These are phyloP conservation scores for Penicillium hesseltinei DNA, from an alignment of 2,329 filamentous ascomycete species.

Conservation along the genomic window DNA sequence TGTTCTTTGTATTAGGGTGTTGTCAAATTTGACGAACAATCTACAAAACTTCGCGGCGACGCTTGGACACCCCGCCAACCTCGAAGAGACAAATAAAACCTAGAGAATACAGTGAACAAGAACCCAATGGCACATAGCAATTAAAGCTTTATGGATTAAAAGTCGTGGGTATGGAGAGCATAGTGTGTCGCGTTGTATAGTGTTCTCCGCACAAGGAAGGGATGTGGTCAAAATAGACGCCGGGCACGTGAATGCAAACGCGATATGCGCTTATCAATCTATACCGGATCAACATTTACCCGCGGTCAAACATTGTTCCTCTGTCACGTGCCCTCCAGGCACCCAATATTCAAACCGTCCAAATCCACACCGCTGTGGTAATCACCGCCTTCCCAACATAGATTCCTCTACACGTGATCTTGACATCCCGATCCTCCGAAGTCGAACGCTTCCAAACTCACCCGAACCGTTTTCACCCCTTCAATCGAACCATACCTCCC, in stretches of 20 bases:
- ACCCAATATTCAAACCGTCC: background rate
- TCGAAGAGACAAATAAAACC: background rate
- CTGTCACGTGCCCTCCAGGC: accelerated
- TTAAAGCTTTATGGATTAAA: background rate
- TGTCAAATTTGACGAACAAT: background rate
- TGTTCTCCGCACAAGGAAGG: background rate
- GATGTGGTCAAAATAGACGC: background rate
- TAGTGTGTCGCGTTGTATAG: background rate
- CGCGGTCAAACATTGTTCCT: accelerated
- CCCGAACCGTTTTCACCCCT: slow-evolving; percentile 31
- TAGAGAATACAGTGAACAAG: too few species aligned
- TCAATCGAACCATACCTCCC: slow-evolving; percentile 30
- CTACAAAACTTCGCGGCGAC: background rate
- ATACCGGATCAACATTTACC: background rate
- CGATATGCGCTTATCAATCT: background rate
- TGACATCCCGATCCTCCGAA: slow-evolving; percentile 34
- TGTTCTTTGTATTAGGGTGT: background rate
- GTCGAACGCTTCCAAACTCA: slow-evolving; percentile 34
- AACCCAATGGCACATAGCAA: background rate
- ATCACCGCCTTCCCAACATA: background rate
- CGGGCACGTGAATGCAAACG: background rate
- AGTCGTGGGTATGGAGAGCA: background rate
- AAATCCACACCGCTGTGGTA: background rate
- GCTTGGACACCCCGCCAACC: background rate
- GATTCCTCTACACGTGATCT: background rate